A percentile compares a stretch with the other conserved stretches of the same genome.
phyloP scores from a whole-genome alignment of 345 rosid species.

The Capsella bursapastoris region DNA sequence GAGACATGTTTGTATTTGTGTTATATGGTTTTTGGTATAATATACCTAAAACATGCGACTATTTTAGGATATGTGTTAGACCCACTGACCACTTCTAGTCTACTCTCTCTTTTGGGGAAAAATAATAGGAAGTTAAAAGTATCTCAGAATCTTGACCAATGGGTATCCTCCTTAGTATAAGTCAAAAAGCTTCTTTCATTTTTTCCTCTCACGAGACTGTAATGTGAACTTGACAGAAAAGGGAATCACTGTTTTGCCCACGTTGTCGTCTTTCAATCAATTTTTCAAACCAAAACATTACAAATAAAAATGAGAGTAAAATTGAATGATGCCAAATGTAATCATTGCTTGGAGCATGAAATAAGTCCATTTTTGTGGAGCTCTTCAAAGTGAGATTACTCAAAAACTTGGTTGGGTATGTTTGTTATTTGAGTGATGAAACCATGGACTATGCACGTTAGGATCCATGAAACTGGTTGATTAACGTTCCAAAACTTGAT shows the following conservation, averaged over 20 bases:
- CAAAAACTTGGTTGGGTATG: neutral
- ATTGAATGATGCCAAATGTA: neutral
- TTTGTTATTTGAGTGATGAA: neutral
- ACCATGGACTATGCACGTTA: neutral
- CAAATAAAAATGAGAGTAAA: neutral
- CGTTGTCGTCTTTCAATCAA: conserved; percentile 30
- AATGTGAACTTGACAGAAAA: conserved; percentile 32
- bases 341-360: conserved; percentile 18
- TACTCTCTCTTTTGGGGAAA: conserved; percentile 28
- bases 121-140: conserved; percentile 21
- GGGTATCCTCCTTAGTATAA: conserved; percentile 6
- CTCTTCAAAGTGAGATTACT: neutral
- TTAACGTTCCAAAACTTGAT: neutral
- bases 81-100: conserved; percentile 32
- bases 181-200: neutral
- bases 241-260: conserved; percentile 23
- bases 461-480: neutral
- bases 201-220: conserved; percentile 10
- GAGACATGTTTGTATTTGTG: conserved; percentile 2
- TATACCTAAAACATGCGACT: conserved; percentile 23
- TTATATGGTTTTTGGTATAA: neutral
- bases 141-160: conserved; percentile 33
- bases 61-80: conserved; percentile 20
- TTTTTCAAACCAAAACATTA: neutral
- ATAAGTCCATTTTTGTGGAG: neutral